Conservation (phyloP, 73 alveolate genomes). For the Paramecium sexaurelia region DNA sequence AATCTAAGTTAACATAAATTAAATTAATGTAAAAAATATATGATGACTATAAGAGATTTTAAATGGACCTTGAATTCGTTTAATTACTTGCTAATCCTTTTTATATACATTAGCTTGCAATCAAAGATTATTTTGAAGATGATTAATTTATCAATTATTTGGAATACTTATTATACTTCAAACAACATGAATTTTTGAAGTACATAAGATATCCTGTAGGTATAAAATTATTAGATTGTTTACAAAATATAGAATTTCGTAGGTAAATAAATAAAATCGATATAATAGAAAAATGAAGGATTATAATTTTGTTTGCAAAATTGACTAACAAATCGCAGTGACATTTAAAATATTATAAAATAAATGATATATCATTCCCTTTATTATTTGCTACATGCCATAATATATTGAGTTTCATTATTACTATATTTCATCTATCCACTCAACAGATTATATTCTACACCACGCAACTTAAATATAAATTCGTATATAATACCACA, state of each 20-base stretch:
- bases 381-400: not conserved
- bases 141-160: not conserved
- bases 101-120: not conserved
- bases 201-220: not conserved
- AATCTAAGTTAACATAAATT: not conserved
- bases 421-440: not conserved
- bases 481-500: not conserved
- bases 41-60: not conserved
- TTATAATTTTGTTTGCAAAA: not conserved
- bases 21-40: not conserved
- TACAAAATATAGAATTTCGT: not conserved
- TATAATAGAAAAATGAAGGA: not conserved
- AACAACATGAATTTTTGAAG: not conserved
- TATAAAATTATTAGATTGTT: not conserved
- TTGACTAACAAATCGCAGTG: not conserved
- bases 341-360: not conserved
- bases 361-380: not conserved
- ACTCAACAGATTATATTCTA: not conserved
- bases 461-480: not conserved
- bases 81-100: not conserved
- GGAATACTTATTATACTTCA: not conserved
- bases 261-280: not conserved
- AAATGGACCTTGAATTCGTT: conserved; percentile 10
- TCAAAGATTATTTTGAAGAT: not conserved
- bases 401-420: not conserved